These are phyloP conservation scores for Thermoascus crustaceus DNA, from an alignment of 2,329 filamentous ascomycete species.

Conservation along the genomic window DNA sequence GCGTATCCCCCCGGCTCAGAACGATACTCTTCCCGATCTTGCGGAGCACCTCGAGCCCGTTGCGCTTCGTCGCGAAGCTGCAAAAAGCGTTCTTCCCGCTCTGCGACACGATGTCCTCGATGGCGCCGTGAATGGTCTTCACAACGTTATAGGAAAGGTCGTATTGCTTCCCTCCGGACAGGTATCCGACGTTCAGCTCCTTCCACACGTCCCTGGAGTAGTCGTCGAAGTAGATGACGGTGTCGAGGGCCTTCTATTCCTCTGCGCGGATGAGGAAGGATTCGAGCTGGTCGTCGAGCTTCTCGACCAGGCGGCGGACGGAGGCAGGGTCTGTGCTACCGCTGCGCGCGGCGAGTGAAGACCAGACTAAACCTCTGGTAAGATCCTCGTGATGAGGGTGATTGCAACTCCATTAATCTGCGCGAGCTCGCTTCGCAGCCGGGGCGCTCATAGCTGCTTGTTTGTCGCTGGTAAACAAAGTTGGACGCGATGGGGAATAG, in stretches of 20 bases:
- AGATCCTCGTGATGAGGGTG: too few species aligned
- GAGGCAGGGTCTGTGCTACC: too few species aligned
- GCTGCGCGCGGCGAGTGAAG: too few species aligned
- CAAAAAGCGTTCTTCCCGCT: slow-evolving; percentile 4
- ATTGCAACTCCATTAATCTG: too few species aligned
- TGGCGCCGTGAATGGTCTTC: background rate
- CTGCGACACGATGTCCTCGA: slow-evolving; percentile 4
- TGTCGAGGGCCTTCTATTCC: background rate
- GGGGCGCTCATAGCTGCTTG: too few species aligned
- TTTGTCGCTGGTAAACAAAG: too few species aligned
- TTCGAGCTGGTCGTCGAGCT: too few species aligned
- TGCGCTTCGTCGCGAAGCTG: slow-evolving; percentile 8
- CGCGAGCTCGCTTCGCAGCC: too few species aligned
- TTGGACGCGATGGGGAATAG: too few species aligned
- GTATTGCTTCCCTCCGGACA: slow-evolving; percentile 4
- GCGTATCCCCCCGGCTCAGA: slow-evolving; percentile 3
- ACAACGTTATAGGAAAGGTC: slow-evolving; percentile 6
- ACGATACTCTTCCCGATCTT: slow-evolving; percentile 15
- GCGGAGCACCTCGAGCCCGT: slow-evolving; percentile 12
- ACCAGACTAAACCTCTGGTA: too few species aligned
- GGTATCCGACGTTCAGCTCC: slow-evolving; percentile 9
- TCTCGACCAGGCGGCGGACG: too few species aligned
- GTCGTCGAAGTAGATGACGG: slow-evolving; percentile 10
- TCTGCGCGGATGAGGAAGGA: too few species aligned
- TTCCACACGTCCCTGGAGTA: slow-evolving; percentile 8